Evolutionary conservation across 2,329 filamentous ascomycete species (phyloP), one percentile per base, ranked within the genome.

Genomic region (Dendryphion nanum): DNA sequence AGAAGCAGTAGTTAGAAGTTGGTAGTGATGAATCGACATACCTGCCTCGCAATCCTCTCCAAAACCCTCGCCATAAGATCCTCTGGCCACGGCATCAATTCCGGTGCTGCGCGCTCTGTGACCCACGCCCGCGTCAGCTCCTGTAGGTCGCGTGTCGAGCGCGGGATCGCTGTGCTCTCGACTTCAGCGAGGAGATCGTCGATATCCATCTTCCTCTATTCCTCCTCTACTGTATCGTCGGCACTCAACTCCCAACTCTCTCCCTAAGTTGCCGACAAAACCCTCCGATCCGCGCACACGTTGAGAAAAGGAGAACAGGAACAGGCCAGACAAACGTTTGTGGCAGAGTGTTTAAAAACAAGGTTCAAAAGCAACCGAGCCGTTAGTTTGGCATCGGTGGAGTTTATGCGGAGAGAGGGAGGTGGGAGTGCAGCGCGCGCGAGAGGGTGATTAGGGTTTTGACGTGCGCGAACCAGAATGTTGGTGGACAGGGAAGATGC

Each of bases 61-160:
- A 89, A 85, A 55, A 93, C 79, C 47, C 91, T 81, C 49, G 93
- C 86, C 61, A 98, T 86, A 41, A 97, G 73, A 14, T 79, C 79
- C 24, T 81, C 79, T 4, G 84, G 77, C 68, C 82, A 97, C 68
- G 83, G 79, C 26, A 97, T 73, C n/a, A 98, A 75, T 67, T 96
- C 90, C 2, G 91, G 89, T 30, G 89, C 84, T 40, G 85, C 87
- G 52, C 93, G 82, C 67, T 98, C 94, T 30, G 91, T 88, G 30
- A 96, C 81, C 91, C 91, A 98, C 55, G 84, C 85, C 56, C 91
- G 85, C 52, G 91, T 96, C 52, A 98, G 73, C 37, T 86, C 81
- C 65, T 96, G 89, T 51, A 97, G 77, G 68, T 97, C 91, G 57
- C 82, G 77, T 29, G 77, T 82, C 53, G 81, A 78, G 35, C 70